Base-by-base conservation (phyloP, 768 basidiomycete species). In the Phanerochaete sordida region DNA sequence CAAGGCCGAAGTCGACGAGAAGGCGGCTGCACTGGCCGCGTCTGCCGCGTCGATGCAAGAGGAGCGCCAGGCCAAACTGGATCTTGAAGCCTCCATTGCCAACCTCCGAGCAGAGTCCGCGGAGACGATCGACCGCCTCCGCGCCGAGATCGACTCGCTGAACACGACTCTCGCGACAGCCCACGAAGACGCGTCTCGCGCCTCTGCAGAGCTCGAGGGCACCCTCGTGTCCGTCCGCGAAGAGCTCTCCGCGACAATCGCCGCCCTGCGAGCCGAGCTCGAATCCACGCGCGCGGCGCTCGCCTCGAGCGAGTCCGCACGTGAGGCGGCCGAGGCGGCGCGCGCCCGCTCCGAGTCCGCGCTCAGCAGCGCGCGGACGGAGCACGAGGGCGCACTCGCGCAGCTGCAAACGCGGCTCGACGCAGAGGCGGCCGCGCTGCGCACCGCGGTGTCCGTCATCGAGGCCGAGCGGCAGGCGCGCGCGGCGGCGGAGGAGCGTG, bases 41-140 rank as follows among this genome's bases (percentile, higher is more conserved):
- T 31, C 60, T 9, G 60, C 48, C 30, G 12, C 24, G 28, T 45
- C 37, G 19, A 24, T 61, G 31, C 21, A 21, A 3, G 54, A 61
- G 30, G 60, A 61, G 27, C 60, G 54, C 24, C 27, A 39, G 13
- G 30, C 45, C 16, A 61, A 61, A 30, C 33, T 21, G 11, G 45
- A 31, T 11, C 16, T 61, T 15, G 46, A 45, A 5, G 28, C 47
- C 1, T 12, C 53, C 39, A 35, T 61, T 2, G 54, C 46, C 26
- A 19, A 13, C 15, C 30, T 50, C 30, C 50, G 50, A 5, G 16
- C 7, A 33, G 21, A 28, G 30, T 31, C 53, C 11, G 21, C 33
- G 23, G 33, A 33, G 39, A 43, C 37, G 35, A 24, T 48, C 24
- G 47, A 24, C 24, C 47, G 24, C 6, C 47, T 48, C 11, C 47